phyloP scores from a whole-genome alignment of 306 rosid genomes.

The Heteromeles arbutifolia region DNA sequence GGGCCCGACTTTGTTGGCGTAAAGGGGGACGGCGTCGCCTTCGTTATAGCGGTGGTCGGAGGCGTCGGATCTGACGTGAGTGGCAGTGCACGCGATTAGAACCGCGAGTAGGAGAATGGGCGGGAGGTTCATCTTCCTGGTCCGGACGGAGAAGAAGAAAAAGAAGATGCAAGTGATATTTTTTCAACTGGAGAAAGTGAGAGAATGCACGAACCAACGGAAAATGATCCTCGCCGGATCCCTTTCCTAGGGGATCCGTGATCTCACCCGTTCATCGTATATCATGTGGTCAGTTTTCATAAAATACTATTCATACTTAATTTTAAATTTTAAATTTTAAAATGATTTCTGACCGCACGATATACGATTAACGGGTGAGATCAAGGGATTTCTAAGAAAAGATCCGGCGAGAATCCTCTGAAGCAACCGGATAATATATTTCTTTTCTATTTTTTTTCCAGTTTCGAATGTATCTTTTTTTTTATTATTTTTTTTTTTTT shows the following conservation, averaged over 20 bases:
- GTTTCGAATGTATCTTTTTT: not conserved
- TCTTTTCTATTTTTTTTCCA: not conserved
- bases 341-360: too few relatives aligned
- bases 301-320: too few relatives aligned
- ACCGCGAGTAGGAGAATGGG: constrained; percentile 29
- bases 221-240: too few relatives aligned
- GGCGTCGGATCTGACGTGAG: constrained; percentile 53
- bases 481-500: not conserved
- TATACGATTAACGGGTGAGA: too few relatives aligned
- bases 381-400: too few relatives aligned
- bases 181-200: not conserved
- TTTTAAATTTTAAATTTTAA: too few relatives aligned
- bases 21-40: constrained; percentile 55
- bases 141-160: constrained; percentile 1
- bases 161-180: not conserved
- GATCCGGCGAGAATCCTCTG: too few relatives aligned
- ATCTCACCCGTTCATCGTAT: too few relatives aligned
- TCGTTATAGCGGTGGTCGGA: constrained; percentile 66
- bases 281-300: too few relatives aligned
- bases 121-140: constrained; percentile 23
- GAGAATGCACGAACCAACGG: not conserved
- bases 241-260: too few relatives aligned
- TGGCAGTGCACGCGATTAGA: constrained; percentile 23
- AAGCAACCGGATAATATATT: not conserved
- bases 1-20: constrained; percentile 83